These are phyloP conservation scores for Vaccinium darrowii DNA, from an alignment of 148 eudicot species.

Conservation along the genomic window DNA sequence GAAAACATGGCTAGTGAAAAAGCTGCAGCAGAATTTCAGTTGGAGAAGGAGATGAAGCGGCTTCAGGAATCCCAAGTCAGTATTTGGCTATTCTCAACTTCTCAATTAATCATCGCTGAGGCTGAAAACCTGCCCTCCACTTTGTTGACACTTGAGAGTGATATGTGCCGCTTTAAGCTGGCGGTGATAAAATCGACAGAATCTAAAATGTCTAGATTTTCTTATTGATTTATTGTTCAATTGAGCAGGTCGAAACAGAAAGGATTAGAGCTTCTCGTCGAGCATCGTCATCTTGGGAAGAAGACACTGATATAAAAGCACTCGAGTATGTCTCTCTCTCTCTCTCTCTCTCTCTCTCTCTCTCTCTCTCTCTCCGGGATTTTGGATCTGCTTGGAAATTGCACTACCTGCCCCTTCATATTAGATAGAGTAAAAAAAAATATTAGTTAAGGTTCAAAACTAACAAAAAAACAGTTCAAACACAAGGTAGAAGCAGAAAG, in stretches of 20 bases:
- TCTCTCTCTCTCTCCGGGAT: not conserved
- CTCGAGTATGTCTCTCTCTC: constrained; percentile 69
- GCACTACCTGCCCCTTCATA: not conserved
- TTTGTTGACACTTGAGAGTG: constrained; percentile 1
- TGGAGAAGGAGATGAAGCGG: constrained; percentile 94
- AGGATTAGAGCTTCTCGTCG: constrained; percentile 81
- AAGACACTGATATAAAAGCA: constrained; percentile 88
- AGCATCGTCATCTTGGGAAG: constrained; percentile 87
- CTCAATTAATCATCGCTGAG: not conserved
- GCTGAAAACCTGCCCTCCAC: not conserved
- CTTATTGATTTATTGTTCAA: not conserved
- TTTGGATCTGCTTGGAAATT: not conserved
- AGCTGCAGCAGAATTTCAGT: constrained; percentile 97
- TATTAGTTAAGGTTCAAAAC: not conserved
- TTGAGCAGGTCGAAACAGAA: constrained; percentile 86
- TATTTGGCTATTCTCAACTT: constrained; percentile 2
- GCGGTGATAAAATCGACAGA: not conserved
- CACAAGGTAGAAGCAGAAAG: not conserved
- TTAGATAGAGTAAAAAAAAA: not conserved
- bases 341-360: not conserved
- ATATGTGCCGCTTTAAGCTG: not conserved
- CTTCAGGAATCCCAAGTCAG: constrained; percentile 88
- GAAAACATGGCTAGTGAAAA: constrained; percentile 98
- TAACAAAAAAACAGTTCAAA: not conserved
- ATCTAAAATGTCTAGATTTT: not conserved